These are phyloP conservation scores for Deakozyma indianensis DNA, from an alignment of 805 yeast species.

Conservation along the genomic window DNA sequence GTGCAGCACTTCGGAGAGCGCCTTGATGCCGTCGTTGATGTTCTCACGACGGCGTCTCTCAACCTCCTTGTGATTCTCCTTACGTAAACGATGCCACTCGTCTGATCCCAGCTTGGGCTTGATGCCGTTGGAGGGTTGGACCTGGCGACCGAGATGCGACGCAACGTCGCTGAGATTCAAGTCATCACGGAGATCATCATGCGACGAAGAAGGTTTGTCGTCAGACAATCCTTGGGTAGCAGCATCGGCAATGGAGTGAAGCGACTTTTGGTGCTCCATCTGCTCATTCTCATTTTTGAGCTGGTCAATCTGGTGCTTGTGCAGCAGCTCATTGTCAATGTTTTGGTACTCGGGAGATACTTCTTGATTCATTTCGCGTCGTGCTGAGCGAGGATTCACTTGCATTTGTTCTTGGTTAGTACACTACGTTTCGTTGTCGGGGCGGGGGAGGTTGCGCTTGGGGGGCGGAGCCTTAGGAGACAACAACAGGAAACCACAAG, in stretches of 20 bases:
- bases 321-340: conserved; percentile 8
- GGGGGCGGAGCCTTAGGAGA: too few relatives aligned
- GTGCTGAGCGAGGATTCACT: neutral
- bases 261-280: neutral
- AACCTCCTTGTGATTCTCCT: conserved; percentile 61
- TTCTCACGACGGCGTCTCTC: conserved; percentile 14
- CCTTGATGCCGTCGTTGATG: conserved; percentile 24
- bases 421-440: too few relatives aligned
- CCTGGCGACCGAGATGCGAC: conserved; percentile 12
- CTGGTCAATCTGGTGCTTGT: conserved; percentile 9
- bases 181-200: neutral
- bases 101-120: conserved; percentile 30
- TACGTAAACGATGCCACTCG: conserved; percentile 72
- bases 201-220: neutral
- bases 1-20: conserved; percentile 31
- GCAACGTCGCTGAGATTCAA: conserved; percentile 23
- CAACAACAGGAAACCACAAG: too few relatives aligned
- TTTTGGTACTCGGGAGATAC: neutral
- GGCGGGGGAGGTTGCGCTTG: too few relatives aligned
- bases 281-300: conserved; percentile 3
- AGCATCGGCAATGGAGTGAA: conserved; percentile 1
- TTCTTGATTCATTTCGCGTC: neutral
- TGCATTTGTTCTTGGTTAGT: neutral
- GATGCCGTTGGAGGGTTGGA: conserved; percentile 17
- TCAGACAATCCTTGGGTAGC: neutral